Conservation (phyloP, 2,329 filamentous ascomycete species). For the Fusarium gaditjirri region DNA sequence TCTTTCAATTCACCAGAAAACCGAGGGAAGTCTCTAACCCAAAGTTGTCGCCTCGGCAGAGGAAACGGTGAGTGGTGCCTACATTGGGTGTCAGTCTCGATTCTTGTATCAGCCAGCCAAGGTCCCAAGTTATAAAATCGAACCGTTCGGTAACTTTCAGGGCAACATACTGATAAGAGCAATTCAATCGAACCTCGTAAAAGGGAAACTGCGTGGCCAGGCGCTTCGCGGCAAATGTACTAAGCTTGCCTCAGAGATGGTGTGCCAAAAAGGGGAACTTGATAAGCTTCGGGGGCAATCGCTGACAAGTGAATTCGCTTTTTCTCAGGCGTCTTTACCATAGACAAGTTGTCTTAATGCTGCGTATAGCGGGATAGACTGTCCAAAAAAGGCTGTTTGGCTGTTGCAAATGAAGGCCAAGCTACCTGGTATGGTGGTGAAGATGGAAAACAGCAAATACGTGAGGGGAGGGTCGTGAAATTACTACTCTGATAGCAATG, state of each 20-base stretch:
- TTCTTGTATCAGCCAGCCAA: not conserved
- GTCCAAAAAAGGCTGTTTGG: slow-evolving; percentile 41
- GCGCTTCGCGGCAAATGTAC: not conserved
- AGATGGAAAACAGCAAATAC: slow-evolving; percentile 2
- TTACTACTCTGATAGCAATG: not conserved
- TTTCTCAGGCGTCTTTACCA: slow-evolving; percentile 22
- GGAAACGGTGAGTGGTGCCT: not conserved
- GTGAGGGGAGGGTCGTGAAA: not conserved
- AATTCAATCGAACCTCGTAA: not conserved
- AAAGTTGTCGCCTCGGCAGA: not conserved
- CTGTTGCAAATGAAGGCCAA: slow-evolving; percentile 30
- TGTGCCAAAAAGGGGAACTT: not conserved
- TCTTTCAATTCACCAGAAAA: not conserved
- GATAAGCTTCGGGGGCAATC: slow-evolving; percentile 13
- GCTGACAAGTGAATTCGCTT: slow-evolving; percentile 28
- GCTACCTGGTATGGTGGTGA: slow-evolving; percentile 26
- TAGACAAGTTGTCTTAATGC: slow-evolving; percentile 42
- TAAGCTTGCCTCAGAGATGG: not conserved
- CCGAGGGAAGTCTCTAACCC: not conserved
- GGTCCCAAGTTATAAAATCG: too few relatives aligned
- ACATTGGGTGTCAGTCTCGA: not conserved
- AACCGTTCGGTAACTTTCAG: not conserved
- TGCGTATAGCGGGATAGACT: slow-evolving; percentile 42
- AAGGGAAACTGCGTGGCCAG: not conserved
- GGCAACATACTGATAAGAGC: slow-evolving; percentile 2